Evolutionary conservation across 75 land plant genomes (phyloP), one percentile per base, ranked within the genome.

Genomic region (Isoetes taiwanensis): DNA sequence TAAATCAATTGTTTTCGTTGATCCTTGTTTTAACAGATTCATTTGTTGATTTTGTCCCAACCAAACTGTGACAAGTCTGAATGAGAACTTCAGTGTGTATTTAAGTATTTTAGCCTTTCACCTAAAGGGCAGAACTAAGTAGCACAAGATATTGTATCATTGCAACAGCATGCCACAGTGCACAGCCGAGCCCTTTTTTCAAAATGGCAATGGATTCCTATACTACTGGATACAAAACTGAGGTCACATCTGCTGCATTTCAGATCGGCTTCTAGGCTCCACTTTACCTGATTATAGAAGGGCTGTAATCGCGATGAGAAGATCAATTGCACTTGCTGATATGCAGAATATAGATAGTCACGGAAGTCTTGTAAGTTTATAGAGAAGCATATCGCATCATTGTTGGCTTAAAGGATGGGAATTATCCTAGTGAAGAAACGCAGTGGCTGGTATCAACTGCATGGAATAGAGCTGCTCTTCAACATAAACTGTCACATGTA

Each of bases 381-480:
- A 76, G 59, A 66, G 80, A 80, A 61, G 97, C 93, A 14, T 66
- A 86, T 17, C 54, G 72, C 56, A 80, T 86, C 12, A 76, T 90
- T 52, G 72, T 78, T 32, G 93, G 86, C 28, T 32, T 86, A 57
- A 72, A 67, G 43, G 63, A 63, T 17, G 78, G 76, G 1, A 87
- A 78, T 42, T 90, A 80, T 56, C 97, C 97, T 3, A 29, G 34
- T 21, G 82, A 90, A 24, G 97, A 90, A 64, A 87, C 75, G 5
- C 90, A 90, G 67, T 90, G 97, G 97, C 74, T 90, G 35, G 80
- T 83, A 1, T 76, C 71, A n/a, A 86, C 93, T 1, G 81, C 93
- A 27, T 90, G 97, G 97, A 90, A 90, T 57, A 63, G 84, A 33
- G 80, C 82, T 32, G 70, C 75, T 1, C 10, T 80, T 25, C 79